phyloP scores from a whole-genome alignment of 164 flowering plant species.

The Tetrastigma voinierianum region DNA sequence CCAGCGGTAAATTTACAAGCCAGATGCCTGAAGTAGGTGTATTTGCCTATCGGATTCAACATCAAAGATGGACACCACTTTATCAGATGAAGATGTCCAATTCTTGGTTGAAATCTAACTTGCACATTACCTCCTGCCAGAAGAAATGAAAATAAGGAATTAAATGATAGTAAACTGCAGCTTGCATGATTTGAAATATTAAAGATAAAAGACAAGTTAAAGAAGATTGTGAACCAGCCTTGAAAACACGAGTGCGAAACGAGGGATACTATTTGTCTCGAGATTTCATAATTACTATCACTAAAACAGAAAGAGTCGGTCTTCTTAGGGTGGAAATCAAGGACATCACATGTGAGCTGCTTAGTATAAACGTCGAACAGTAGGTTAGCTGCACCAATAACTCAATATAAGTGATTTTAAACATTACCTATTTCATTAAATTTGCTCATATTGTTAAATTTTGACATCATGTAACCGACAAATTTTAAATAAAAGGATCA shows the following conservation, averaged over 20 bases:
- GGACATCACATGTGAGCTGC: constrained; percentile 64
- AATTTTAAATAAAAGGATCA: constrained; percentile 1
- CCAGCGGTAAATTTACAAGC: neutral
- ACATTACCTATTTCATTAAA: neutral
- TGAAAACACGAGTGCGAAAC: constrained; percentile 53
- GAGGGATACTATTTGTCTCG: too few species aligned
- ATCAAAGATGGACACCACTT: constrained; percentile 75
- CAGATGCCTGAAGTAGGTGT: constrained; percentile 62
- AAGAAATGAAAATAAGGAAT: neutral
- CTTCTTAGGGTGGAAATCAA: constrained; percentile 90
- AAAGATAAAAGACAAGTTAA: neutral
- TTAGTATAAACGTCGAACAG: constrained; percentile 51
- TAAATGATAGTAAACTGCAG: neutral
- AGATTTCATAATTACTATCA: constrained; percentile 68
- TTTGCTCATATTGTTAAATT: neutral
- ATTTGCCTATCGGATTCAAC: constrained; percentile 68
- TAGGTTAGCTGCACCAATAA: constrained; percentile 70
- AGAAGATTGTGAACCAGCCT: constrained; percentile 40
- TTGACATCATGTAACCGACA: neutral
- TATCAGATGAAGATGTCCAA: constrained; percentile 73
- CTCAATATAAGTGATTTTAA: neutral
- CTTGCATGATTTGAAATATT: neutral
- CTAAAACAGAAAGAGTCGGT: constrained; percentile 83
- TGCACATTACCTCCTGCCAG: constrained; percentile 62
- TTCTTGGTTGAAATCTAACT: constrained; percentile 87